Conservation (phyloP, 306 rosid genomes). For the Cercis canadensis region DNA sequence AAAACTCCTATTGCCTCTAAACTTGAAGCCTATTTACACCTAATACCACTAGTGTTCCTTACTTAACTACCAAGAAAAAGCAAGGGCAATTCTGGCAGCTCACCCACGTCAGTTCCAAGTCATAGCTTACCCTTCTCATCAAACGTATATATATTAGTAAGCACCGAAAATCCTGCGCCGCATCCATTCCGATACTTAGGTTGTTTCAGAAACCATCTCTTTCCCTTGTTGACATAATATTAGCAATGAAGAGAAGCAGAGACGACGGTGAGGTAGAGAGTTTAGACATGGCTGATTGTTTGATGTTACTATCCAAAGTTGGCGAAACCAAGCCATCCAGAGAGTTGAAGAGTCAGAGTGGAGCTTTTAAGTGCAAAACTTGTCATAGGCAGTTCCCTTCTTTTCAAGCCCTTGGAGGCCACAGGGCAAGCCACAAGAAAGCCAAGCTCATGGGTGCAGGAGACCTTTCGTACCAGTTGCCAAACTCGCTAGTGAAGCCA, state of each 20-base stretch:
- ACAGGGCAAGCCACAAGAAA: conserved; percentile 84
- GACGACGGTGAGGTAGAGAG: conserved; percentile 26
- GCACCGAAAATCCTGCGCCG: background rate
- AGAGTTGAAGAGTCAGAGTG: background rate
- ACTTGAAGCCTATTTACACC: background rate
- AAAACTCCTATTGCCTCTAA: conserved; percentile 5
- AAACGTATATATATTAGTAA: background rate
- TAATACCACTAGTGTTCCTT: background rate
- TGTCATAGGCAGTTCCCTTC: conserved; percentile 63
- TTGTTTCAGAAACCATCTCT: background rate
- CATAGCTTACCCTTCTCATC: background rate
- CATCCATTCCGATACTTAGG: background rate
- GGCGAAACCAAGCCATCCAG: conserved; percentile 33
- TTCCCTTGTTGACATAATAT: background rate
- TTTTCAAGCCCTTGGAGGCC: conserved; percentile 93
- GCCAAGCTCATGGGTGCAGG: conserved; percentile 43
- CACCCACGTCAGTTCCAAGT: background rate
- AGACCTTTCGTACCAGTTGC: background rate
- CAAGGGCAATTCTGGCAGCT: conserved; percentile 27
- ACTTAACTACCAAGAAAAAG: conserved; percentile 35
- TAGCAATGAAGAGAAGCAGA: conserved; percentile 62
- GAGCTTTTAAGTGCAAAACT: conserved; percentile 71
- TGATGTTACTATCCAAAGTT: conserved; percentile 57
- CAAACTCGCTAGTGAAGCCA: conserved; percentile 31
- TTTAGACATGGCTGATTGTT: conserved; percentile 41